Percentiles rank a stretch among this genome's conserved stretches.
Conservation (phyloP, 345 rosid genomes). For the Aquilaria malaccensis region DNA sequence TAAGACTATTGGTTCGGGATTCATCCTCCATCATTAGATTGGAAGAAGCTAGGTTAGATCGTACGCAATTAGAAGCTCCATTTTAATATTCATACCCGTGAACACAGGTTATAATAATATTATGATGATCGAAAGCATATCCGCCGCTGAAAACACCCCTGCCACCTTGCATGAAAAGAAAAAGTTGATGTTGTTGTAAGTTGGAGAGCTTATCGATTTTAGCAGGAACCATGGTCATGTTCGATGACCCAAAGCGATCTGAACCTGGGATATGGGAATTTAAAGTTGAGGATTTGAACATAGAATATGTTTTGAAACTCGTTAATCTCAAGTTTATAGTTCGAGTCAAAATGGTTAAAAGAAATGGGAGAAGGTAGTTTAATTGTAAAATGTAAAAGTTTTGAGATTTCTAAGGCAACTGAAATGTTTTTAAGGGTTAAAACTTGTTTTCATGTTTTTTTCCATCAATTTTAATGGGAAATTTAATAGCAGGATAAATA, state of each 20-base stretch:
- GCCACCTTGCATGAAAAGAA: conserved; percentile 6
- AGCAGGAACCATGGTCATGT: conserved; percentile 70
- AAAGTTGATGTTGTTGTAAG: conserved; percentile 8
- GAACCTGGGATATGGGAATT: too few relatives aligned
- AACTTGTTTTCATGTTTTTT: too few relatives aligned
- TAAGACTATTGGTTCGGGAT: conserved; percentile 56
- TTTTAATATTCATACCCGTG: conserved; percentile 34
- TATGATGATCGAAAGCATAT: conserved; percentile 7
- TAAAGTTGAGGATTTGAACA: too few relatives aligned
- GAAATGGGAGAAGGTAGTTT: not conserved
- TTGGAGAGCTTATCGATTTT: conserved; percentile 21
- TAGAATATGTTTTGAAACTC: too few relatives aligned
- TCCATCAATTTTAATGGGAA: too few relatives aligned
- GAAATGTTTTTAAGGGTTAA: too few relatives aligned
- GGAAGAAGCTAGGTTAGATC: conserved; percentile 37
- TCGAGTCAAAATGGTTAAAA: not conserved
- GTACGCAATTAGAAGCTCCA: conserved; percentile 25
- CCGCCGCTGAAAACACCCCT: conserved; percentile 18
- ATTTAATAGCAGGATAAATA: too few relatives aligned
- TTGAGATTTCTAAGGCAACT: too few relatives aligned
- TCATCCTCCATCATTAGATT: conserved; percentile 77
- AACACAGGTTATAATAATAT: conserved; percentile 38
- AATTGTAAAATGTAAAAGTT: too few relatives aligned
- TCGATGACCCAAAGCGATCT: conserved; percentile 21
- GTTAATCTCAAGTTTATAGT: too few relatives aligned